Conservation (phyloP, 495 filamentous ascomycete species). For the Sordaria brevicollis region DNA sequence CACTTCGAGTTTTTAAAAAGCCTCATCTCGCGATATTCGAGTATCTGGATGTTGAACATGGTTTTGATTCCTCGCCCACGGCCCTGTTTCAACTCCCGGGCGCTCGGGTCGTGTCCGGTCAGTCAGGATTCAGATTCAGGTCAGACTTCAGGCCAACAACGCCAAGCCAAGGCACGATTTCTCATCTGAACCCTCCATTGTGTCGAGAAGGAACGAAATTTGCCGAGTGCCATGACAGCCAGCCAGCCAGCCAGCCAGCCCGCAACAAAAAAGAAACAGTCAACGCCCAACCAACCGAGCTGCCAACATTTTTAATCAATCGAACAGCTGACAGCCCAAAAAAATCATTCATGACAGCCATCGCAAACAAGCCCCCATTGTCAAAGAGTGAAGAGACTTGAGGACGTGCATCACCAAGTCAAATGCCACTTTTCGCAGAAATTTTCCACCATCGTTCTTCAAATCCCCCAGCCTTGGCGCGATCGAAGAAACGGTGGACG, state of each 20-base stretch:
- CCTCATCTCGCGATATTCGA: fast-evolving
- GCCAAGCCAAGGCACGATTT: neutral
- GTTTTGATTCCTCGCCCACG: neutral
- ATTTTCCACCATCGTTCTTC: neutral
- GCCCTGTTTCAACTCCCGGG: neutral
- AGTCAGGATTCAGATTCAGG: too few relatives aligned
- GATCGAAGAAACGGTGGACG: neutral
- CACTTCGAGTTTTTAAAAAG: too few relatives aligned
- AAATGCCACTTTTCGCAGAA: neutral
- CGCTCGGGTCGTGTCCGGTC: neutral
- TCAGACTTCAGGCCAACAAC: neutral
- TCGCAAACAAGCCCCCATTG: neutral
- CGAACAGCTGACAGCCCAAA: neutral
- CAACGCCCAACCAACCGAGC: neutral
- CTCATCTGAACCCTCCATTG: neutral
- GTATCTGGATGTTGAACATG: neutral
- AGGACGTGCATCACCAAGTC: neutral
- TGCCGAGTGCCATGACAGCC: neutral
- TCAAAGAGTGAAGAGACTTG: neutral
- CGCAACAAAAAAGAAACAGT: neutral
- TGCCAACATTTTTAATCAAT: neutral
- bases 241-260: too few relatives aligned
- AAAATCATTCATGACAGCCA: neutral
- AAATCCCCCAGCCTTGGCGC: neutral
- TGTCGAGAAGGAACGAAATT: neutral